These are phyloP conservation scores for Schoenoplectus triqueter DNA, from an alignment of 202 grass and related monocot genomes.

Conservation along the genomic window DNA sequence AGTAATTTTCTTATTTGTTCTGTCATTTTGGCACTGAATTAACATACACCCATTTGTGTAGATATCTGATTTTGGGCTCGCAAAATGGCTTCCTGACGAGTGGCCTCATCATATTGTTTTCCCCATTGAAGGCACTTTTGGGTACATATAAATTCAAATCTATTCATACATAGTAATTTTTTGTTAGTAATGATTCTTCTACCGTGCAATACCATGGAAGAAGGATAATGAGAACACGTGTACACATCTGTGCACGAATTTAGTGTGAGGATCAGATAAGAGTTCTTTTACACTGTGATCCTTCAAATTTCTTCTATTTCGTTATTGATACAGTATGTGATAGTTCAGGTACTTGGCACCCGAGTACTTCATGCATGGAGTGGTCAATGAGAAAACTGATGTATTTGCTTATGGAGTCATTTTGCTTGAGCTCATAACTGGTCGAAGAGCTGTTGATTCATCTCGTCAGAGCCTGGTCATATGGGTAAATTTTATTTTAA, in stretches of 20 bases:
- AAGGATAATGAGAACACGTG: neutral
- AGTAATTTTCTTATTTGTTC: neutral
- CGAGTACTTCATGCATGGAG: slow-evolving; percentile 99
- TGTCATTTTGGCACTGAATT: neutral
- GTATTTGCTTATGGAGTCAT: slow-evolving; percentile 95
- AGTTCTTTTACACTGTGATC: neutral
- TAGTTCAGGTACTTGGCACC: slow-evolving; percentile 84
- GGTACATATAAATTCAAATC: slow-evolving; percentile 53
- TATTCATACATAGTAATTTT: slow-evolving; percentile 1
- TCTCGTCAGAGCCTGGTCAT: slow-evolving; percentile 92
- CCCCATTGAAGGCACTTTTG: slow-evolving; percentile 98
- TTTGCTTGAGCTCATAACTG: slow-evolving; percentile 93
- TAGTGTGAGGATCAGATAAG: neutral
- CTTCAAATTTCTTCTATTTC: slow-evolving; percentile 27
- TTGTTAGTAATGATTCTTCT: slow-evolving; percentile 5
- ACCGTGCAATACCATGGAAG: neutral
- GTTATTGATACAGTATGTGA: slow-evolving; percentile 29
- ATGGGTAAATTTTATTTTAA: slow-evolving; percentile 58
- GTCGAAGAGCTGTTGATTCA: slow-evolving; percentile 79
- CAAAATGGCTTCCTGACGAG: slow-evolving; percentile 93
- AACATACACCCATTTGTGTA: slow-evolving; percentile 38
- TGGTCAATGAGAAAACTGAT: slow-evolving; percentile 95
- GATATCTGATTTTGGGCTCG: slow-evolving; percentile 99
- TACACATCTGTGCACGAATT: neutral
- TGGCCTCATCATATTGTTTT: slow-evolving; percentile 87